These are phyloP conservation scores for Globisporangium nodosum DNA, from an alignment of 352 stramenopile species.

Conservation along the genomic window DNA sequence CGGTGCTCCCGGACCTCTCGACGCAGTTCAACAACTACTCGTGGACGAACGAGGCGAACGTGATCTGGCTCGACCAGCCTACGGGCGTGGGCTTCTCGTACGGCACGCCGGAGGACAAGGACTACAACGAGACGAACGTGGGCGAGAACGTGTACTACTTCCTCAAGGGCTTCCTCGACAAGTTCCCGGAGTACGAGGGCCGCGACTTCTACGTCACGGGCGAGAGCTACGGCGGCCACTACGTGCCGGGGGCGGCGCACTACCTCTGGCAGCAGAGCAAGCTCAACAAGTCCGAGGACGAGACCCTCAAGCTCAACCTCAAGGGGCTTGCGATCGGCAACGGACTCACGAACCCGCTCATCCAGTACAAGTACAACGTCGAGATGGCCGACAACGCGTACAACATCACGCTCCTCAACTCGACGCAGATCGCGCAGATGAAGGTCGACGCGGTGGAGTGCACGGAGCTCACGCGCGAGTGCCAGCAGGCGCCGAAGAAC, in stretches of 20 bases:
- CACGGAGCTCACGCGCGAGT: slow-evolving; percentile 29
- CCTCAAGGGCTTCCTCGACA: slow-evolving; percentile 26
- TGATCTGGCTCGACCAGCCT: slow-evolving; percentile 39
- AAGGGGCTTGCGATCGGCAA: slow-evolving; percentile 35
- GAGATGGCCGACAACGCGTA: slow-evolving; percentile 71
- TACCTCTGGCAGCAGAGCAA: slow-evolving; percentile 19
- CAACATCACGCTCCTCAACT: slow-evolving; percentile 54
- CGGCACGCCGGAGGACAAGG: slow-evolving; percentile 2
- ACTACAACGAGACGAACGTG: slow-evolving; percentile 30
- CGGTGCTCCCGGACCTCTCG: slow-evolving; percentile 17
- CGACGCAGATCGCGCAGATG: slow-evolving; percentile 30
- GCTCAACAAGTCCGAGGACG: neutral
- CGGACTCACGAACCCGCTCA: slow-evolving; percentile 24
- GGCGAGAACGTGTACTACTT: slow-evolving; percentile 38
- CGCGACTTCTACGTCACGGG: slow-evolving; percentile 31
- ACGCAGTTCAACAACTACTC: slow-evolving; percentile 24
- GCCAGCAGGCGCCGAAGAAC: slow-evolving; percentile 18
- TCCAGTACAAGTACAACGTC: slow-evolving; percentile 30
- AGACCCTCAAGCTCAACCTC: slow-evolving; percentile 18
- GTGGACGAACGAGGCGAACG: slow-evolving; percentile 32
- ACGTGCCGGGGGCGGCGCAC: slow-evolving; percentile 28
- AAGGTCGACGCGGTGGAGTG: slow-evolving; percentile 29
- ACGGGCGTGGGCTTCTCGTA: slow-evolving; percentile 34
- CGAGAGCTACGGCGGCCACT: slow-evolving; percentile 37
- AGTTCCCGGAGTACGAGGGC: slow-evolving; percentile 23